Evolutionary conservation across 1,284 basidiomycete species (phyloP).

Genomic region (Rhodotorula sp.): DNA sequence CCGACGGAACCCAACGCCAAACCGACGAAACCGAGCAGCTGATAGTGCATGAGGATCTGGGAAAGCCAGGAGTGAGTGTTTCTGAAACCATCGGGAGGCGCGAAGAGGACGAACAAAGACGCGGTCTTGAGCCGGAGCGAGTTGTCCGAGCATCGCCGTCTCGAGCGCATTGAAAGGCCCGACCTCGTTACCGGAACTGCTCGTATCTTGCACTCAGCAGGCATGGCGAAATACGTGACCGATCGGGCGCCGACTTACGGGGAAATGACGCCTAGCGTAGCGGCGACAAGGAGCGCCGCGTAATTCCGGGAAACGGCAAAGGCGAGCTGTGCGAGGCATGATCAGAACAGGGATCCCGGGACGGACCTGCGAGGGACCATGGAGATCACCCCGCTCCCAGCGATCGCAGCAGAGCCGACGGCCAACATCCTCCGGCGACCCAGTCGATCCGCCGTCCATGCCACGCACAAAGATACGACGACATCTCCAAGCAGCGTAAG

Average conservation of each 20-base stretch:
- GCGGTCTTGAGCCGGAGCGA: constrained; percentile 19
- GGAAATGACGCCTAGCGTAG: constrained; percentile 28
- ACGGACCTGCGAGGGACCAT: neutral
- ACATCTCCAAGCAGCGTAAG: constrained; percentile 36
- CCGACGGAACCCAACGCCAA: constrained; percentile 20
- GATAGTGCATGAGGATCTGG: constrained; percentile 11
- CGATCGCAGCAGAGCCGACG: constrained; percentile 21
- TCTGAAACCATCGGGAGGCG: neutral
- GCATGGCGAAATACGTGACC: neutral
- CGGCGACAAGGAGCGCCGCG: constrained; percentile 15
- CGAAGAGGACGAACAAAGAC: constrained; percentile 17
- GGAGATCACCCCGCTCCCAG: constrained; percentile 14
- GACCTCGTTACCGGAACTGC: constrained; percentile 15
- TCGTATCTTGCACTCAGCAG: neutral
- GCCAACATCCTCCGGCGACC: constrained; percentile 27
- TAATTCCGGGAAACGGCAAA: constrained; percentile 18
- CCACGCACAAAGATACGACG: constrained; percentile 18
- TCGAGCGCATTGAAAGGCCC: constrained; percentile 30
- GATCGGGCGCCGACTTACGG: constrained; percentile 1
- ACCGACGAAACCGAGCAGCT: constrained; percentile 30
- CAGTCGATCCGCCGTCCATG: constrained; percentile 25
- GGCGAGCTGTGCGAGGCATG: constrained; percentile 8
- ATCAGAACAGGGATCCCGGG: too few species aligned
- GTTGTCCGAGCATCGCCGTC: constrained; percentile 24
- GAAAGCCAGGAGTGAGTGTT: too few species aligned